Evolutionary conservation across 2,329 filamentous ascomycete genomes (phyloP), one percentile per base, ranked within the genome.

Genomic region (Didymella arachidicola): DNA sequence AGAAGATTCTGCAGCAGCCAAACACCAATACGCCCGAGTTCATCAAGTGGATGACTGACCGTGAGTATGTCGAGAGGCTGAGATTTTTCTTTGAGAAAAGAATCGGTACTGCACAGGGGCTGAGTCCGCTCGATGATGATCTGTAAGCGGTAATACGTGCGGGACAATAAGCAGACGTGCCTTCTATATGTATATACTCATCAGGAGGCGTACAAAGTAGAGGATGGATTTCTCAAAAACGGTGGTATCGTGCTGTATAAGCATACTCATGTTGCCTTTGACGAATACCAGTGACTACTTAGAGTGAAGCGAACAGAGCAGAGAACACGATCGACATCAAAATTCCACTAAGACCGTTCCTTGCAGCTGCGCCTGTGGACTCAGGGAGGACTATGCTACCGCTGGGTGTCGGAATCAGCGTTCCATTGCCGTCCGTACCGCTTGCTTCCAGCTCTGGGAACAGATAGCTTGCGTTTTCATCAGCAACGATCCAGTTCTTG

Each of bases 31-130:
- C 77, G 2, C 70, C 73, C 0, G 70, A 68, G 7, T 83, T 83
- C 60, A 63, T 64, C 1, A 60, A 65, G 36, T 83, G 73, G 39
- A 83, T 82, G 80, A 57, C 64, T 3, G 76, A 83, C 56, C 75
- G 81, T 1, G 68, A 56, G 0, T 60, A 65, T 7, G 76, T 83
- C 0, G 81, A 83, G 72, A 72, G 79, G 58, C 60, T 79, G 39
- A 72, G 72, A 53, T 72, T 81, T 38, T 81, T 70, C 59, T 80
- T 79, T 42, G 81, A 84, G 72, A 63, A 67, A 3, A 72, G 64
- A 12, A 62, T 83, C 30, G 81, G 81, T 2, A 72, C 76, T 1
- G 70, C 81, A 0, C 77, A 81, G 64, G 81, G 80, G 1, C 32
- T 73, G 8, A 79, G 77, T 60, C 79, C 81, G 16, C 59, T 80